These are phyloP conservation scores for Penstemon davidsonii DNA, from an alignment of 257 asterid species.

Conservation along the genomic window DNA sequence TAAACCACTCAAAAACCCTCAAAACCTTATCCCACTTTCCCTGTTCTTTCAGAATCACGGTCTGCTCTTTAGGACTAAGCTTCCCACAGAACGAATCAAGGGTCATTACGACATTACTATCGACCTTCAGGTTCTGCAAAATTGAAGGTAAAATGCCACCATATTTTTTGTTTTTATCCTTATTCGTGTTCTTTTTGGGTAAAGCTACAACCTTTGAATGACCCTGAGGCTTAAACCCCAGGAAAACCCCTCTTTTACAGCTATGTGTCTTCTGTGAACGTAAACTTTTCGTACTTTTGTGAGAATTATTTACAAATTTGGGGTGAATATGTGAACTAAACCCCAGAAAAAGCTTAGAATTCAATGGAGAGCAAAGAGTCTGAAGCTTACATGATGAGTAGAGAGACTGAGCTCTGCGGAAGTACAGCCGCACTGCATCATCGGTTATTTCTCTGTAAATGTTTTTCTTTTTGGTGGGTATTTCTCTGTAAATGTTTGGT, in stretches of 20 bases:
- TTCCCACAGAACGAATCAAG: constrained; percentile 60
- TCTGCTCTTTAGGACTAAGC: constrained; percentile 77
- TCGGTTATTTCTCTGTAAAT: too few relatives aligned
- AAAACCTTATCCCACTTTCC: constrained; percentile 71
- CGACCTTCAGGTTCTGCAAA: constrained; percentile 58
- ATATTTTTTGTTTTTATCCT: constrained; percentile 51
- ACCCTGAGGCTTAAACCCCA: constrained; percentile 57
- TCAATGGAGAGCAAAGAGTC: constrained; percentile 33
- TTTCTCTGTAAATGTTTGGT: neutral
- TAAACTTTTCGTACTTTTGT: constrained; percentile 20
- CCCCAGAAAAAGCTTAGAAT: constrained; percentile 44
- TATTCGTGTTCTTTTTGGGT: constrained; percentile 37
- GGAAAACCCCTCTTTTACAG: constrained; percentile 35
- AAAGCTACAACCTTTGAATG: constrained; percentile 46
- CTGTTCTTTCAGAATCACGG: constrained; percentile 90
- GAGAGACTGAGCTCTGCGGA: constrained; percentile 34
- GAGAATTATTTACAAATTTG: constrained; percentile 17
- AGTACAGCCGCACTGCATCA: constrained; percentile 34
- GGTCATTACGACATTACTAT: constrained; percentile 55
- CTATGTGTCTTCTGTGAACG: constrained; percentile 36
- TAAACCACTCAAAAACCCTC: constrained; percentile 86
- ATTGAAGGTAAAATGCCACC: constrained; percentile 73
- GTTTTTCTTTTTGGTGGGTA: too few relatives aligned
- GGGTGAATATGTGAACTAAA: constrained; percentile 33
- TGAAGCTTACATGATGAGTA: constrained; percentile 55